Conservation (phyloP, 805 yeast genomes). For the Candida chilensis region DNA sequence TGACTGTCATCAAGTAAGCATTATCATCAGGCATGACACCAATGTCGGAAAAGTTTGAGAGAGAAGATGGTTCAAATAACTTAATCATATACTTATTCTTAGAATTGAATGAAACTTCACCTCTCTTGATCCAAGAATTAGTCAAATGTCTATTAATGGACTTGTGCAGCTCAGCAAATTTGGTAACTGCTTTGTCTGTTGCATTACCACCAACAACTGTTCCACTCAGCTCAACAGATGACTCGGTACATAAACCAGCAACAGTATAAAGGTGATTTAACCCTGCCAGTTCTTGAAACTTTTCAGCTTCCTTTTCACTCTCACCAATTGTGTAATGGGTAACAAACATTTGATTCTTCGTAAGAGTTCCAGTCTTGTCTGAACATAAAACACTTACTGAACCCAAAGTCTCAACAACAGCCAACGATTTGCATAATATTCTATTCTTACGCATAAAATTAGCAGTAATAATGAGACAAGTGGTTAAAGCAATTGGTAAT, state of each 20-base stretch:
- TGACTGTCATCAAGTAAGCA: conserved; percentile 16
- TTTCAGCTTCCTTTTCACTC: conserved; percentile 6
- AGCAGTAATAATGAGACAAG: conserved; percentile 39
- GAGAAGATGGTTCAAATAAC: conserved; percentile 11
- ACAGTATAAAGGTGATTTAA: conserved; percentile 12
- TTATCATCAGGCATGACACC: conserved; percentile 5
- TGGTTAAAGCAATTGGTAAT: conserved; percentile 40
- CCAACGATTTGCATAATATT: conserved; percentile 33
- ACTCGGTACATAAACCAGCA: conserved; percentile 24
- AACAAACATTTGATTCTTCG: conserved; percentile 39
- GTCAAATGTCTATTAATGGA: conserved; percentile 5
- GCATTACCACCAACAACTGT: conserved; percentile 32
- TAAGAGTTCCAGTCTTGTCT: conserved; percentile 37
- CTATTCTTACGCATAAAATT: conserved; percentile 31
- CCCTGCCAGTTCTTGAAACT: conserved; percentile 12
- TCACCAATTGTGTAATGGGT: conserved; percentile 12
- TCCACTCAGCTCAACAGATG: conserved; percentile 11
- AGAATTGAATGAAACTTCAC: conserved; percentile 32
- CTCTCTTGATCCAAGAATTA: conserved; percentile 11
- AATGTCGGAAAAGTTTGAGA: conserved; percentile 4
- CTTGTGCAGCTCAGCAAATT: conserved; percentile 17
- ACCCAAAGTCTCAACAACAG: conserved; percentile 49
- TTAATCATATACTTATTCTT: conserved; percentile 35
- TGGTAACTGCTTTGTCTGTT: conserved; percentile 33
- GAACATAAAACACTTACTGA: conserved; percentile 37